Percentiles rank a stretch among this genome's conserved stretches.
phyloP scores from a whole-genome alignment of 2,329 filamentous ascomycete species.

The Davidsoniella neocaledoniae region DNA sequence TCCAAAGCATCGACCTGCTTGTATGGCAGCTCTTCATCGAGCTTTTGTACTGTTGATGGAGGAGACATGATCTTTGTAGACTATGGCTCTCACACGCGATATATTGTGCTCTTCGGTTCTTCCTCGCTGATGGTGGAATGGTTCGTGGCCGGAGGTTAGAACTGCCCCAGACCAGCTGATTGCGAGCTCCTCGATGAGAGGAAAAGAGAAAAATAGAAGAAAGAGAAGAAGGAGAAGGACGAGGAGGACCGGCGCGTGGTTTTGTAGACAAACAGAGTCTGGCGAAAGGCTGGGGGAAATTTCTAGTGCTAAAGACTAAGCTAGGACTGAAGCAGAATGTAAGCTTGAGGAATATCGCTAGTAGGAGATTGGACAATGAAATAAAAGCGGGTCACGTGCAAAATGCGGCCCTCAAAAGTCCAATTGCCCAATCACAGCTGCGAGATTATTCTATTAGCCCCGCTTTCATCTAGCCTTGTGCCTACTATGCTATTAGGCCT shows the following conservation, averaged over 20 bases:
- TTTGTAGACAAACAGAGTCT: constrained; percentile 1
- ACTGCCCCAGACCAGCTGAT: constrained; percentile 11
- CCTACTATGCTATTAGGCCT: no score
- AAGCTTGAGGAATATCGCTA: not conserved
- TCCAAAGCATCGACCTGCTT: constrained; percentile 61
- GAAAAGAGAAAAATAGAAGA: constrained; percentile 1
- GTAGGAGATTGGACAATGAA: not conserved
- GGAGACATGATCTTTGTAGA: not conserved
- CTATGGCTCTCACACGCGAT: no score
- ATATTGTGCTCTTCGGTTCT: no score
- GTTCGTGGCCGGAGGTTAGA: not conserved
- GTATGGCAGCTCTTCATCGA: constrained; percentile 26
- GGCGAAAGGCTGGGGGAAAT: constrained; percentile 1
- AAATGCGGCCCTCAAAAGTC: no score
- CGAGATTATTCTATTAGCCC: constrained; percentile 1
- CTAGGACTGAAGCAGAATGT: constrained; percentile 3
- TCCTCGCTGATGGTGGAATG: not conserved
- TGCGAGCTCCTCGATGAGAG: constrained; percentile 9
- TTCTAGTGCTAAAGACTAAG: constrained; percentile 1
- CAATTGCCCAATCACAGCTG: constrained; percentile 5
- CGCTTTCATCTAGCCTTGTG: not conserved
- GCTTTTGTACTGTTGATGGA: not conserved
- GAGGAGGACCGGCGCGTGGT: constrained; percentile 1
- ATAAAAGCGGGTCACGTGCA: constrained; percentile 8
- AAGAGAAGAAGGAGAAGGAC: not conserved